These are phyloP conservation scores for Metarhizium rileyi DNA, from an alignment of 2,329 filamentous ascomycete species.

Conservation along the genomic window DNA sequence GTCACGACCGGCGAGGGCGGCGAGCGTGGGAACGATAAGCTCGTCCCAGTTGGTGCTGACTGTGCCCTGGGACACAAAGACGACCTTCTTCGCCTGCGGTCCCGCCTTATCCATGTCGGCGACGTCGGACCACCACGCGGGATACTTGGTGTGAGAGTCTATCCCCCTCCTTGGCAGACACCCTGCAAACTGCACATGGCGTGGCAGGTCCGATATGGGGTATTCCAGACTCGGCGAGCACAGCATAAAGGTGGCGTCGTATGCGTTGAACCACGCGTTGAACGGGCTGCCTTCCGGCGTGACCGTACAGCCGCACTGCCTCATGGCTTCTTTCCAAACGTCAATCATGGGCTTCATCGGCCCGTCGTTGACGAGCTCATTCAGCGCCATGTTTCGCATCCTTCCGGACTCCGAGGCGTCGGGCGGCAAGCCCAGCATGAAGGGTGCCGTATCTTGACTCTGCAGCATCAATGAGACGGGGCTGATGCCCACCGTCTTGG, in stretches of 20 bases:
- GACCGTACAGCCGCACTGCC: constrained; percentile 3
- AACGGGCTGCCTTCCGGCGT: constrained; percentile 1
- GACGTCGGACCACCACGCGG: not conserved
- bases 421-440: constrained; percentile 20
- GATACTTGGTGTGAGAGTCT: not conserved
- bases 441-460: constrained; percentile 22
- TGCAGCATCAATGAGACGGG: constrained; percentile 19
- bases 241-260: constrained; percentile 6
- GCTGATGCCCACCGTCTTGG: constrained; percentile 21
- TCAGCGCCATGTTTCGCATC: constrained; percentile 14
- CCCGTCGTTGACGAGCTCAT: constrained; percentile 7
- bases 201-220: constrained; percentile 2
- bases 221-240: constrained; percentile 8
- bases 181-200: constrained; percentile 2
- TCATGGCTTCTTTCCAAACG: constrained; percentile 2
- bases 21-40: constrained; percentile 35
- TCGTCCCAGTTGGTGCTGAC: constrained; percentile 25
- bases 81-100: constrained; percentile 22
- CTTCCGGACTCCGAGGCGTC: constrained; percentile 19
- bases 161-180: constrained; percentile 3
- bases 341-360: constrained; percentile 9
- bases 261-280: constrained; percentile 4
- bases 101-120: constrained; percentile 10
- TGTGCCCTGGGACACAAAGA: constrained; percentile 39
- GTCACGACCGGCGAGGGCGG: constrained; percentile 28